Percentiles rank a stretch among this genome's conserved stretches.
Evolutionary conservation across 176 grass and related monocot species (phyloP).

Genomic region (Bonia amplexicaulis): DNA sequence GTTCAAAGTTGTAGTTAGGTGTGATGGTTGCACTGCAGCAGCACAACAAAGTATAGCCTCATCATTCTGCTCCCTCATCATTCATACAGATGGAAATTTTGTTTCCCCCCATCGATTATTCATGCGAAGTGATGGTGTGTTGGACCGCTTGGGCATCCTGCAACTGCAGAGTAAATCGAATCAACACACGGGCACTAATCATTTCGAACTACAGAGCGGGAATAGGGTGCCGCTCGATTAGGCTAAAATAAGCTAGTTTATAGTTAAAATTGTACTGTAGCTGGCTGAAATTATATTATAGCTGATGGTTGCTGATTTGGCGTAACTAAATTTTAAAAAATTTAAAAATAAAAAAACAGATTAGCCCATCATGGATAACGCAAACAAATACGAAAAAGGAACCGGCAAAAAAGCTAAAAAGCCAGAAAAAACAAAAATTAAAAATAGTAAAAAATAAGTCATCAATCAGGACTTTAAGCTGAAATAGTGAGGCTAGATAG

Average conservation of each 20-base stretch:
- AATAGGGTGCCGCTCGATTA: background rate
- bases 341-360: too few species aligned
- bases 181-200: background rate
- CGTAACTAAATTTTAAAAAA: too few species aligned
- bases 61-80: slow-evolving; percentile 9
- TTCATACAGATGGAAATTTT: background rate
- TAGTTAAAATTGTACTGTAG: fast-evolving
- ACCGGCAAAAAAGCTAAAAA: too few species aligned
- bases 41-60: background rate
- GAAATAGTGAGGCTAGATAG: too few species aligned
- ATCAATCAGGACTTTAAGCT: fast-evolving
- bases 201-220: background rate
- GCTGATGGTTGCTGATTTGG: too few species aligned
- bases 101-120: background rate
- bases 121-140: background rate
- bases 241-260: fast-evolving
- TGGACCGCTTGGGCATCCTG: background rate
- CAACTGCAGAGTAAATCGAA: background rate
- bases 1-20: background rate
- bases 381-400: too few species aligned
- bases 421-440: too few species aligned
- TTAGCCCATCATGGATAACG: fast-evolving
- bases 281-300: too few species aligned
- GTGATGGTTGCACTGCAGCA: background rate
- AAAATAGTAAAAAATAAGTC: too few species aligned